phyloP scores from a whole-genome alignment of 2,329 filamentous ascomycete genomes.

The Zymoseptoria brevis region DNA sequence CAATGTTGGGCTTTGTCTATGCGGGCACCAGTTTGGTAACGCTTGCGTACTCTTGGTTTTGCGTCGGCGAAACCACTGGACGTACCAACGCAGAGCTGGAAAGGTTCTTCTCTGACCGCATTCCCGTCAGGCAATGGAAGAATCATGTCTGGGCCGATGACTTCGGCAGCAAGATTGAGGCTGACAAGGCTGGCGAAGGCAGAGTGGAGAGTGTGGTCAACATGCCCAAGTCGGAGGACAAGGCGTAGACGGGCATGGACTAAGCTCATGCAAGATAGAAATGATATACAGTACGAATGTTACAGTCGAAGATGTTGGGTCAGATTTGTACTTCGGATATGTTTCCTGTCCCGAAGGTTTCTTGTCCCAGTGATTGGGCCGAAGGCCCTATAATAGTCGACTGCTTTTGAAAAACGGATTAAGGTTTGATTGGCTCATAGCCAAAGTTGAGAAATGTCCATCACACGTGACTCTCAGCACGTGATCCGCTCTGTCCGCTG shows the following conservation, averaged over 20 bases:
- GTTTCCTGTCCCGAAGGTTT: not conserved
- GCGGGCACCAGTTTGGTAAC: slow-evolving; percentile 12
- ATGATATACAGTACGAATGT: not conserved
- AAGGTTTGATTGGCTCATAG: too few relatives aligned
- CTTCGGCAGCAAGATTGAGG: not conserved
- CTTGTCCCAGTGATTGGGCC: not conserved
- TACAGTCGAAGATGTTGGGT: not conserved
- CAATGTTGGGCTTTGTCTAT: slow-evolving; percentile 30
- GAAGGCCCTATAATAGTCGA: too few relatives aligned
- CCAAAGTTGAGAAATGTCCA: too few relatives aligned
- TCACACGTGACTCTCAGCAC: too few relatives aligned
- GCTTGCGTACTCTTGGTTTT: slow-evolving; percentile 36
- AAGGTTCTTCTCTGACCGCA: slow-evolving; percentile 33
- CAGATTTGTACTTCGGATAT: not conserved
- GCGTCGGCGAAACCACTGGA: slow-evolving; percentile 35
- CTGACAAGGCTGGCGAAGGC: not conserved
- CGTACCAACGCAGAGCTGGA: slow-evolving; percentile 32
- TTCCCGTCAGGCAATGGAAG: slow-evolving; percentile 17
- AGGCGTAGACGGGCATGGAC: not conserved
- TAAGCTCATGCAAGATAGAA: not conserved
- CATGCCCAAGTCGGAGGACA: not conserved
- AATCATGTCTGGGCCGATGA: slow-evolving; percentile 14
- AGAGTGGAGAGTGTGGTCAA: slow-evolving; percentile 1
- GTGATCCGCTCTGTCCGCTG: too few relatives aligned
- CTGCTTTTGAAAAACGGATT: too few relatives aligned